Conservation (phyloP, 2,329 filamentous ascomycete species). For the Sarocladium oryzae region DNA sequence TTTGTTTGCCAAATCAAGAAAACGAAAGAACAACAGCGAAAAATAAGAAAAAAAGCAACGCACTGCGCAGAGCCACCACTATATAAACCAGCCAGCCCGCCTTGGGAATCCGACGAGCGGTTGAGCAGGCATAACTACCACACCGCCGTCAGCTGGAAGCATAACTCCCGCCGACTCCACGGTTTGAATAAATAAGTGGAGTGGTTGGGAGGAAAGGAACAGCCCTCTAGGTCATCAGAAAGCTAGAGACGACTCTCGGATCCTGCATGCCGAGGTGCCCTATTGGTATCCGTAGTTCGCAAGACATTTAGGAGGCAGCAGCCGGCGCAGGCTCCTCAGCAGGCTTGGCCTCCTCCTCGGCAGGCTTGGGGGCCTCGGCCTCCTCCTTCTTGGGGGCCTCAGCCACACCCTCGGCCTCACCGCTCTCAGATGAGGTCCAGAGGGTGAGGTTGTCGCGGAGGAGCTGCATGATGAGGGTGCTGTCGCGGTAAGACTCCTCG, state of each 20-base stretch:
- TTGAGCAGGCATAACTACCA: neutral
- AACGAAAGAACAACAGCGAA: slow-evolving; percentile 7
- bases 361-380: slow-evolving; percentile 36
- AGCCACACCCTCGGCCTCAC: slow-evolving; percentile 64
- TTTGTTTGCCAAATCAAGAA: slow-evolving; percentile 10
- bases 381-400: slow-evolving; percentile 56
- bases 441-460: slow-evolving; percentile 97
- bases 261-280: slow-evolving; percentile 28
- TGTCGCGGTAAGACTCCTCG: slow-evolving; percentile 98
- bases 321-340: slow-evolving; percentile 33
- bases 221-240: slow-evolving; percentile 9
- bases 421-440: slow-evolving; percentile 91
- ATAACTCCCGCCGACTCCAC: slow-evolving; percentile 9
- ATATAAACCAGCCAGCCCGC: slow-evolving; percentile 13
- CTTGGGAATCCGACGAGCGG: slow-evolving; percentile 4
- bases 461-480: slow-evolving; percentile 98
- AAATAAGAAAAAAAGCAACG: slow-evolving; percentile 10
- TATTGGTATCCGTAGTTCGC: slow-evolving; percentile 26
- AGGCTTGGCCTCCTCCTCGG: slow-evolving; percentile 38
- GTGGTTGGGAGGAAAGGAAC: slow-evolving; percentile 15
- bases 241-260: slow-evolving; percentile 24
- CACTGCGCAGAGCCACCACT: slow-evolving; percentile 12
- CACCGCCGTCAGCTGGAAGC: slow-evolving; percentile 2
- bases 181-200: slow-evolving; percentile 1
- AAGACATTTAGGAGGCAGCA: slow-evolving; percentile 46